Evolutionary conservation across 768 basidiomycete species (phyloP), one percentile per base, ranked within the genome.

Genomic region (Gautieria morchelliformis): DNA sequence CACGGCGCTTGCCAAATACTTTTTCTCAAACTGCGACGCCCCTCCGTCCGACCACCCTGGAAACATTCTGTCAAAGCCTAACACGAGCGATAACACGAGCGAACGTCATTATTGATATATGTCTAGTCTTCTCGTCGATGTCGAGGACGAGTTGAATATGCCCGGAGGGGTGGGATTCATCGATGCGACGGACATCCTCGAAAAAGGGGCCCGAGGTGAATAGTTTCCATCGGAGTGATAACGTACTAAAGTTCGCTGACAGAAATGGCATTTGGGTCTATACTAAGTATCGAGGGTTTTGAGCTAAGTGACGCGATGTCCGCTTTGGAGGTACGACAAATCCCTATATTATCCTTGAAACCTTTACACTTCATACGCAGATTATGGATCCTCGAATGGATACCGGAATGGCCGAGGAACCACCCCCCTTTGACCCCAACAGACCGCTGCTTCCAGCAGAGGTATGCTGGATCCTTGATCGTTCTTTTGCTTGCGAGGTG

Each of bases 331-430:
- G 90, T 88, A 66, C 58, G 75, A 63, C 22, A 27, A 14, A 4
- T n/a, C 30, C 39, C 45, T 49, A 11, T 20, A 8, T 49, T 20
- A 49, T 22, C 5, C 22, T 17, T 20, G 27, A 27, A 9, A 14
- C 35, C n/a, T 49, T 15, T 33, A 11, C 19, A 56, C 19, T 24
- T 15, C 48, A 37, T 47, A 39, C 12, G 44, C 69, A 94, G 93
- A 90, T 94, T 52, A 88, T 92, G 20, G 91, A 95, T 68, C 86
- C 90, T 22, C 82, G 89, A 11, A 82, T 94, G 68, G 93, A 96
- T 68, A 92, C 83, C 54, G 93, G 93, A 10, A 73, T 89, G 59
- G 73, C 75, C 15, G 59, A 68, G 3, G 68, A 73, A 35, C 59
- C 65, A 24, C 74, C 77, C 0, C 67, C 73, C 0, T 93, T 93